These are phyloP conservation scores for Aspergillus tanneri DNA, from an alignment of 2,329 filamentous ascomycete species.

Conservation along the genomic window DNA sequence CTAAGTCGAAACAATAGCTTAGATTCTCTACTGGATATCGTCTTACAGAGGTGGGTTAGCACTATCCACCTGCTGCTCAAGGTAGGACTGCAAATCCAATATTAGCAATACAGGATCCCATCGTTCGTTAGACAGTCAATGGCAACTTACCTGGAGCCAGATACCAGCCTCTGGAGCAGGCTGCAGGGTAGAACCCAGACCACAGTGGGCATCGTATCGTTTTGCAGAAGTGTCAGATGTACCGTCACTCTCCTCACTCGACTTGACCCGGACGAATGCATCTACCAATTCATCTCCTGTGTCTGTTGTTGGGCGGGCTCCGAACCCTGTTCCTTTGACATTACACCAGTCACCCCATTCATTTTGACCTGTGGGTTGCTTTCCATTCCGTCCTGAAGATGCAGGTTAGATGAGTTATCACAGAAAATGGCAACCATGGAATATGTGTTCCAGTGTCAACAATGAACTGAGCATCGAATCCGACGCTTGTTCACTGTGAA, in stretches of 20 bases:
- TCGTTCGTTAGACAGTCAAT: slow-evolving; percentile 16
- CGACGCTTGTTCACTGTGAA: slow-evolving; percentile 48
- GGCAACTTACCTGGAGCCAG: slow-evolving; percentile 59
- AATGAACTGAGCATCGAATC: slow-evolving; percentile 57
- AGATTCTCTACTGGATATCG: slow-evolving; percentile 4
- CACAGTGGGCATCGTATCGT: slow-evolving; percentile 58
- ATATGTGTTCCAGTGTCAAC: slow-evolving; percentile 49
- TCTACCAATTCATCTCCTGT: slow-evolving; percentile 61
- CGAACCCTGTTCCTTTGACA: slow-evolving; percentile 62
- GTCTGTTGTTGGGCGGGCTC: slow-evolving; percentile 61
- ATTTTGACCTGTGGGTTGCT: slow-evolving; percentile 57
- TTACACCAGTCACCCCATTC: slow-evolving; percentile 70
- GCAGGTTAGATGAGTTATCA: neutral
- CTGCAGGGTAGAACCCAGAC: slow-evolving; percentile 54
- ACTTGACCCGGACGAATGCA: slow-evolving; percentile 71
- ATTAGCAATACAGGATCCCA: slow-evolving; percentile 3
- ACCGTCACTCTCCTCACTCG: slow-evolving; percentile 57
- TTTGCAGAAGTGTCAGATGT: slow-evolving; percentile 50
- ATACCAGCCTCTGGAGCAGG: slow-evolving; percentile 68
- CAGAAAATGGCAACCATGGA: neutral
- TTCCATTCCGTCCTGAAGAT: slow-evolving; percentile 56
- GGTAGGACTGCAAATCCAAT: slow-evolving; percentile 23
- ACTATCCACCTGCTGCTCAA: slow-evolving; percentile 29
- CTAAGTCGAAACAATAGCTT: slow-evolving; percentile 2
- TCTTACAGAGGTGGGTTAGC: slow-evolving; percentile 28